Conservation (phyloP, 257 asterid species). For the Linderniella brevidens region DNA sequence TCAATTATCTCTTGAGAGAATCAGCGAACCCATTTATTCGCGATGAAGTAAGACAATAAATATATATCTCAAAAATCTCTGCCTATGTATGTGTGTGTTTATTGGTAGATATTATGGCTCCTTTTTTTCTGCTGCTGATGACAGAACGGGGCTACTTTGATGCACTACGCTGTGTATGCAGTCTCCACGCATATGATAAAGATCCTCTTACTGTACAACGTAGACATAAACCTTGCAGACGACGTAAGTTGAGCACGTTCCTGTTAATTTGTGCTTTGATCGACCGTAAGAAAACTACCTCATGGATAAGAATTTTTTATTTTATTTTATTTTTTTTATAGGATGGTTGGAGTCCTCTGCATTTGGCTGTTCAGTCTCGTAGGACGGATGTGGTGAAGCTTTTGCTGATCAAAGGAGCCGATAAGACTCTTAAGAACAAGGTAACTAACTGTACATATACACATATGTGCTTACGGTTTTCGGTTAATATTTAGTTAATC, state of each 20-base stretch:
- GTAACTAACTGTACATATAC: slow-evolving; percentile 17
- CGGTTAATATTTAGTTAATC: background rate
- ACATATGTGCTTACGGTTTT: background rate
- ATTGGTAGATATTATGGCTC: background rate
- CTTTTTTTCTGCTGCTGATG: slow-evolving; percentile 7
- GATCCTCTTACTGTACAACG: slow-evolving; percentile 66
- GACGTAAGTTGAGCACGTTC: slow-evolving; percentile 26
- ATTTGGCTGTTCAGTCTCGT: slow-evolving; percentile 83
- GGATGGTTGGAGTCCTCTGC: slow-evolving; percentile 94
- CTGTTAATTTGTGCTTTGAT: slow-evolving; percentile 4
- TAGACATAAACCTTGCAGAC: slow-evolving; percentile 65
- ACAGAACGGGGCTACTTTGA: slow-evolving; percentile 86
- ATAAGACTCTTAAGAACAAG: slow-evolving; percentile 49
- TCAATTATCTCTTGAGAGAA: slow-evolving; percentile 75
- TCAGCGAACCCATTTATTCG: slow-evolving; percentile 69
- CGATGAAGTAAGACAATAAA: slow-evolving; percentile 54
- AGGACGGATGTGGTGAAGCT: slow-evolving; percentile 70
- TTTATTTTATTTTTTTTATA: slow-evolving; percentile 13
- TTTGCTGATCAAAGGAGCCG: slow-evolving; percentile 80
- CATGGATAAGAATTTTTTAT: slow-evolving; percentile 2
- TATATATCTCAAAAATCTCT: background rate
- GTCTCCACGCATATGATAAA: slow-evolving; percentile 86
- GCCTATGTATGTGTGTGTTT: background rate
- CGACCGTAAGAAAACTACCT: background rate
- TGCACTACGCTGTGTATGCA: slow-evolving; percentile 81